phyloP scores from a whole-genome alignment of 2,329 filamentous ascomycete genomes.

The Chaetomium globosum region DNA sequence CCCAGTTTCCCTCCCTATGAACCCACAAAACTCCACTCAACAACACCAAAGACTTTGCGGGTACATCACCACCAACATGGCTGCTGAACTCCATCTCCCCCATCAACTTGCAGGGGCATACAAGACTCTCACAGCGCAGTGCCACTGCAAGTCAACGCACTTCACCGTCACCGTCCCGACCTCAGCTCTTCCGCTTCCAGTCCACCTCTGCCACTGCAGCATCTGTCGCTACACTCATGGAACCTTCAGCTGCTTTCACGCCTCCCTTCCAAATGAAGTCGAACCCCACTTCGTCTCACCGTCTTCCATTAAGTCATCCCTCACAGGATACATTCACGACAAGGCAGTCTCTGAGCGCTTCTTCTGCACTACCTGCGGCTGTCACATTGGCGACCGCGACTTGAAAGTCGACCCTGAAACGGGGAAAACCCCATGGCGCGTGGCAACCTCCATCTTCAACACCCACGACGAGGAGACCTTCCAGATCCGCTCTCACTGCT shows the following conservation, averaged over 20 bases:
- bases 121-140: conserved; percentile 49
- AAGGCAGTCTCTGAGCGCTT: conserved; percentile 42
- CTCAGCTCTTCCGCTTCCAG: conserved; percentile 46
- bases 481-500: conserved; percentile 43
- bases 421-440: conserved; percentile 43
- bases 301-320: conserved; percentile 42
- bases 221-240: conserved; percentile 50
- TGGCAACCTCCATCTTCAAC: conserved; percentile 47
- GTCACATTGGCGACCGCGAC: conserved; percentile 47
- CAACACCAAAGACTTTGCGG: not conserved
- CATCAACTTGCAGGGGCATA: conserved; percentile 27
- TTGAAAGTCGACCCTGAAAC: conserved; percentile 28
- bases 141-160: conserved; percentile 50
- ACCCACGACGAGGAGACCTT: conserved; percentile 44
- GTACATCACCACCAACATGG: conserved; percentile 20
- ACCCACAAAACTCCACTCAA: not conserved
- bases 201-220: conserved; percentile 52
- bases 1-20: not conserved
- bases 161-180: conserved; percentile 48
- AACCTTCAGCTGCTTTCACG: conserved; percentile 49
- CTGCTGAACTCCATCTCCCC: conserved; percentile 30
- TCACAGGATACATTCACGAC: conserved; percentile 45
- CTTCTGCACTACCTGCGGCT: conserved; percentile 52
- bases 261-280: conserved; percentile 42
- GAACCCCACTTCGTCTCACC: conserved; percentile 47